These are phyloP conservation scores for Emmonsiellopsis sp. DNA, from an alignment of 2,329 filamentous ascomycete species.

Conservation along the genomic window DNA sequence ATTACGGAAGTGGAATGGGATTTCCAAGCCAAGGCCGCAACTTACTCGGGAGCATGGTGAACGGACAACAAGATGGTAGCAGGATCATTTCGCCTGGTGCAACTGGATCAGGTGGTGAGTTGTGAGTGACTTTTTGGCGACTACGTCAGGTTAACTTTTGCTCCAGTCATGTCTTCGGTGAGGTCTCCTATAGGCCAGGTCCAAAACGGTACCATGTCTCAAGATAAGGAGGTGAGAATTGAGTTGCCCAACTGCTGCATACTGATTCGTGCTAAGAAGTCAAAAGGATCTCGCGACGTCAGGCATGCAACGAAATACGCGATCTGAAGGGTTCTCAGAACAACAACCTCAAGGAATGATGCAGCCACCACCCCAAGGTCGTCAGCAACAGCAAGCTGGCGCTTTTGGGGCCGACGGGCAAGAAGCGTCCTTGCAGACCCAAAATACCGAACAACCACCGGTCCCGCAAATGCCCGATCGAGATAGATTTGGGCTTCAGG, in stretches of 20 bases:
- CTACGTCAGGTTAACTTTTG: constrained; percentile 11
- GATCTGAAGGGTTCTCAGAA: constrained; percentile 23
- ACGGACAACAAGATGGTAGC: constrained; percentile 25
- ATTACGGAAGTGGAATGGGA: constrained; percentile 30
- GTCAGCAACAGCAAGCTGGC: constrained; percentile 25
- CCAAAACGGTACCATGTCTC: constrained; percentile 33
- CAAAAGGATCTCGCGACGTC: constrained; percentile 27
- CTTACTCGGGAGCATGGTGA: constrained; percentile 24
- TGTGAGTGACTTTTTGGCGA: neutral
- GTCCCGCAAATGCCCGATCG: constrained; percentile 51
- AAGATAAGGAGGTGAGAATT: constrained; percentile 32
- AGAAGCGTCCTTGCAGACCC: constrained; percentile 24
- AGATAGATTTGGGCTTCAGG: constrained; percentile 52
- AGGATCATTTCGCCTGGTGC: constrained; percentile 29
- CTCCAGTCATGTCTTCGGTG: constrained; percentile 26
- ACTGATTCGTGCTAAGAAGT: constrained; percentile 7
- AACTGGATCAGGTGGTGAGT: constrained; percentile 24
- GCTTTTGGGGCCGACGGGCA: constrained; percentile 15
- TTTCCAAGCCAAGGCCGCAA: constrained; percentile 31
- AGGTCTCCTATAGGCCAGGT: constrained; percentile 36
- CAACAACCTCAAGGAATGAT: constrained; percentile 18
- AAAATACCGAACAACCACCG: constrained; percentile 28
- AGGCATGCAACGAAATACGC: constrained; percentile 21
- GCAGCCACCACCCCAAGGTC: constrained; percentile 22
- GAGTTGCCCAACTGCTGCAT: neutral